These are phyloP conservation scores for Gigaspora rosea DNA, from an alignment of 192 early-diverging fungal species.

Conservation along the genomic window DNA sequence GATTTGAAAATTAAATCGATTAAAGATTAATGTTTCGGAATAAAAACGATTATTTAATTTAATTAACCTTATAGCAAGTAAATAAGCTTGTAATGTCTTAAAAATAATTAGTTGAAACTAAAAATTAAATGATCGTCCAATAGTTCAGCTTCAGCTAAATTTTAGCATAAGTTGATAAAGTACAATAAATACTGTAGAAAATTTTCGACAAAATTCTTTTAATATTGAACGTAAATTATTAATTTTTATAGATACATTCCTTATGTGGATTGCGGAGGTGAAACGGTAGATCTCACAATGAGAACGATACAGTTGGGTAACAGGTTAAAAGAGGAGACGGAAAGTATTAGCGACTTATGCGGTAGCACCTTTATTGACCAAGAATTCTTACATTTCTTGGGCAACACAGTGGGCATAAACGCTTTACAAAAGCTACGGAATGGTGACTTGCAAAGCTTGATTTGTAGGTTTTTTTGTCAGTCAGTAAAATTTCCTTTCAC, in stretches of 20 bases:
- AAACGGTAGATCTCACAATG: conserved; percentile 49
- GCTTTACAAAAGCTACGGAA: conserved; percentile 20
- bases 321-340: conserved; percentile 31
- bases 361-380: conserved; percentile 11
- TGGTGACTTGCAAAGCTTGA: conserved; percentile 16
- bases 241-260: conserved; percentile 38
- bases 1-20: too few relatives aligned
- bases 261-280: conserved; percentile 53
- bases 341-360: conserved; percentile 5
- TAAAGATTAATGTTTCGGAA: too few relatives aligned
- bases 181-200: too few relatives aligned
- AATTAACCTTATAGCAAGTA: too few relatives aligned
- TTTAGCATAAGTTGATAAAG: too few relatives aligned
- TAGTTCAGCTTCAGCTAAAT: too few relatives aligned
- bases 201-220: too few relatives aligned
- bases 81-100: too few relatives aligned
- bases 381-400: conserved; percentile 12
- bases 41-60: too few relatives aligned
- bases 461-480: conserved; percentile 13
- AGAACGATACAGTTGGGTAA: conserved; percentile 5
- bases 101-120: too few relatives aligned
- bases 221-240: too few relatives aligned
- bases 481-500: conserved; percentile 16
- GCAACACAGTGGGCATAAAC: neutral
- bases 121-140: too few relatives aligned